Base-by-base conservation (phyloP, 257 asterid genomes). In the Ballota nigra region DNA sequence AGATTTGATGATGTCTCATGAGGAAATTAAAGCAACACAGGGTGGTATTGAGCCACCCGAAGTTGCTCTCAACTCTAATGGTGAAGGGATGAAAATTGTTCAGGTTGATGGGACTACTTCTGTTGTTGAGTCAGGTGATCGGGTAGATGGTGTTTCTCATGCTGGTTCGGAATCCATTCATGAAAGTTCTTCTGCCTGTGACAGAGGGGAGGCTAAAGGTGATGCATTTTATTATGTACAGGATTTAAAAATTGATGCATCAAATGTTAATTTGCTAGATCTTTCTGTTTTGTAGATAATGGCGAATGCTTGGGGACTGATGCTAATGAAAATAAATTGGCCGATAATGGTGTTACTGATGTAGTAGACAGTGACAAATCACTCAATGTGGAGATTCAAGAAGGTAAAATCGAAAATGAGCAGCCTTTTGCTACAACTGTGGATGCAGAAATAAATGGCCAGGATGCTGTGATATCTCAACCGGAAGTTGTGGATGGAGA, bases 221-320 rank as follows among this genome's bases (percentile, higher is more conserved):
- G 75, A 79, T 80, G 84, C 83, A 57, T 74, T 86, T 58, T 83
- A 78, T 70, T 77, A 45, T 43, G 85, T 76, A 51, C 53, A 83
- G 68, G 84, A 77, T 78, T 67, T 81, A 68, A 75, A 74, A 40
- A 79, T 63, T 34, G 82, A 71, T 70, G 68, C 4, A 20, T 61
- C 36, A 65, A 70, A 55, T 56, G 16, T 77, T 77, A 72, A 76
- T 75, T 71, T 49, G 45, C 36, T 75, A 33, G 62, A 75, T 75
- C 63, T 73, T 59, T 77, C 26, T 60, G 70, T 53, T 66, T 41
- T 74, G 36, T 74, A 65, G 78, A 55, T 69, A 72, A 73, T 57
- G 71, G 63, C 24, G 82, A 78, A 69, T 60, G 66, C 34, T 24
- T 67, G 64, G 72, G 71, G 70, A 72, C 38, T 51, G 81, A 73